A percentile compares a stretch with the other conserved stretches of the same genome.
Evolutionary conservation across 202 grass and related monocot genomes (phyloP).

Genomic region (Hordeum pubiflorum): DNA sequence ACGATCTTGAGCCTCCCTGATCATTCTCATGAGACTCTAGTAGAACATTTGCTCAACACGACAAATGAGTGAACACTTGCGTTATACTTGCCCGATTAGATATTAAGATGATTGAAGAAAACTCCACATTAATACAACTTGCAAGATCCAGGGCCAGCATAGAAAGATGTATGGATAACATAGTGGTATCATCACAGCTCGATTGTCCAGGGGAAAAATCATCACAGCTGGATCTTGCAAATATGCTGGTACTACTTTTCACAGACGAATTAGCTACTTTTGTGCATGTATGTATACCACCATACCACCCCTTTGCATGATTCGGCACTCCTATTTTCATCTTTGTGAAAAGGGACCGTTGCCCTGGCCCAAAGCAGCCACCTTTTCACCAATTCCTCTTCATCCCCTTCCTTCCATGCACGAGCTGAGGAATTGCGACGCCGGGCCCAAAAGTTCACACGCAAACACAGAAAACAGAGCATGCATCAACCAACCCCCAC

Average conservation of each 20-base stretch:
- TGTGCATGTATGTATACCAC: not conserved
- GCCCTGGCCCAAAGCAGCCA: not conserved
- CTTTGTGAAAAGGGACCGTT: not conserved
- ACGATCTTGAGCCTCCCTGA: no score
- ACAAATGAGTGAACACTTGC: not conserved
- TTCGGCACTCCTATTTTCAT: not conserved
- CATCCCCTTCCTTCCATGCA: not conserved
- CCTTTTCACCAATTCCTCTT: slow-evolving; percentile 5
- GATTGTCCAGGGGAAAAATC: not conserved
- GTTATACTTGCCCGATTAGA: not conserved
- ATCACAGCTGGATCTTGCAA: not conserved
- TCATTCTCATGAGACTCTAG: no score
- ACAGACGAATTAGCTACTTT: not conserved
- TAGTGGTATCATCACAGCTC: not conserved
- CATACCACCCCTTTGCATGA: not conserved
- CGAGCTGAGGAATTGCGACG: not conserved
- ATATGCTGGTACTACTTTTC: not conserved
- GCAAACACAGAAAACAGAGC: not conserved
- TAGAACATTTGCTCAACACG: no score
- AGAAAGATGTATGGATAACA: not conserved
- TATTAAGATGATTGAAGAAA: not conserved
- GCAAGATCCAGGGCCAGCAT: not conserved
- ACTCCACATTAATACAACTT: not conserved
- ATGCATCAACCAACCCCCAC: not conserved
- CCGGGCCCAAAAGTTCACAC: not conserved